Base-by-base conservation (phyloP, 202 grass and related monocot species). In the Setaria italica region DNA sequence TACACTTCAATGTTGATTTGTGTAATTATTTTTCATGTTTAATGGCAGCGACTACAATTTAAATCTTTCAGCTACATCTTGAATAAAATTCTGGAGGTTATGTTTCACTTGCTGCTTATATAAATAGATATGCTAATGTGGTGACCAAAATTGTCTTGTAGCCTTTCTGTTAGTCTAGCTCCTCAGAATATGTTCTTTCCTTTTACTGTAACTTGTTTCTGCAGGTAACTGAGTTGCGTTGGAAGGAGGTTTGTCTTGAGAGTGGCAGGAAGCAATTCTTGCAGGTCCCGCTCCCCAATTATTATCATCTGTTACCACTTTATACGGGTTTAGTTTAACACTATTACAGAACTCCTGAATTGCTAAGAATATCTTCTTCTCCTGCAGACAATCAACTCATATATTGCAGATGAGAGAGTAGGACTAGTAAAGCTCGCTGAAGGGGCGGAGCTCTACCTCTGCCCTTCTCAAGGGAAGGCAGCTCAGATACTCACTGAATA, bases 391-490 rank as follows among this genome's bases (percentile, higher is more conserved):
- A 89, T 90, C 21, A 78, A 90, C 56, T 89, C 87, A 2, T 97
- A 95, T 69, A 78, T 87, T 65, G 25, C 83, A 10, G 83, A 92
- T 76, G 82, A 81, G 67, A 97, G 89, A 87, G 95, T 95, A 42
- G 87, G 92, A 39, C 83, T 90, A 74, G 69, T 88, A 6, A 88
- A 95, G 68, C 91, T 70, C 16, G 79, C 63, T 19, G 56, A 88
- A 29, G 92, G 89, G 5, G 77, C 90, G 77, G 95, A 93, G 70
- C 37, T 97, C 20, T 97, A 92, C 87, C 34, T 95, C n/a, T 91
- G 91, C 48, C 89, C 92, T 51, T 84, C 63, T 57, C 86, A 84
- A 50, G 82, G 84, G 58, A 95, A 88, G 74, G 79, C 72, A 65
- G 8, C 58, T 15, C 82, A 90, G n/a, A 85, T 95, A 49, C 86